A percentile compares a stretch with the other conserved stretches of the same genome.
Evolutionary conservation across 78 protist species (phyloP).

Genomic region (Emiliania huxleyi): DNA sequence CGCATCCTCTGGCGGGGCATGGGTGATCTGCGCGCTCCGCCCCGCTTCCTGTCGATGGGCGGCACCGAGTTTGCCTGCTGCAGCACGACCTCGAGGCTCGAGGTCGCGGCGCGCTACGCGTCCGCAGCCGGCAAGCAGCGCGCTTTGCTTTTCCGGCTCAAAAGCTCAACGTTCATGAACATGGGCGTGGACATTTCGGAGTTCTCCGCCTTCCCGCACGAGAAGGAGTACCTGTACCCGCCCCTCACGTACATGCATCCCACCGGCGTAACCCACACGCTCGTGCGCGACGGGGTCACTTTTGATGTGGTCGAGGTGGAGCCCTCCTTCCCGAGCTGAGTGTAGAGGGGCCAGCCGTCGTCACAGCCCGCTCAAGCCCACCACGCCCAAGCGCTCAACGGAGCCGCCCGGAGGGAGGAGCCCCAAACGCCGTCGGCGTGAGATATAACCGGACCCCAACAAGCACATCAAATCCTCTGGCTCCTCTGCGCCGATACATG

Average conservation of each 20-base stretch:
- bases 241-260: neutral
- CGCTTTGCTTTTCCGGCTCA: neutral
- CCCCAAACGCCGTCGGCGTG: no score
- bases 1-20: neutral
- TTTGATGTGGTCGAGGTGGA: neutral
- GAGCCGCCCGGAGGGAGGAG: no score
- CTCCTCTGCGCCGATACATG: no score
- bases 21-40: neutral
- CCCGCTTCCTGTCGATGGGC: neutral
- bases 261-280: neutral
- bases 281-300: neutral
- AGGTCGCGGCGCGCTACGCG: neutral
- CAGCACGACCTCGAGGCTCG: neutral
- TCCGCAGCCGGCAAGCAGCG: neutral
- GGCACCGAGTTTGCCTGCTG: neutral
- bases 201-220: neutral
- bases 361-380: no score
- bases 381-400: no score
- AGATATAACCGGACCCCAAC: no score
- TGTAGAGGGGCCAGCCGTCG: no score
- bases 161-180: neutral
- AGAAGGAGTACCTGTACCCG: neutral
- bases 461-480: no score
- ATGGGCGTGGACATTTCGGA: neutral
- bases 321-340: neutral